These are phyloP conservation scores for Kandelia obovata DNA, from an alignment of 345 rosid genomes.

Conservation along the genomic window DNA sequence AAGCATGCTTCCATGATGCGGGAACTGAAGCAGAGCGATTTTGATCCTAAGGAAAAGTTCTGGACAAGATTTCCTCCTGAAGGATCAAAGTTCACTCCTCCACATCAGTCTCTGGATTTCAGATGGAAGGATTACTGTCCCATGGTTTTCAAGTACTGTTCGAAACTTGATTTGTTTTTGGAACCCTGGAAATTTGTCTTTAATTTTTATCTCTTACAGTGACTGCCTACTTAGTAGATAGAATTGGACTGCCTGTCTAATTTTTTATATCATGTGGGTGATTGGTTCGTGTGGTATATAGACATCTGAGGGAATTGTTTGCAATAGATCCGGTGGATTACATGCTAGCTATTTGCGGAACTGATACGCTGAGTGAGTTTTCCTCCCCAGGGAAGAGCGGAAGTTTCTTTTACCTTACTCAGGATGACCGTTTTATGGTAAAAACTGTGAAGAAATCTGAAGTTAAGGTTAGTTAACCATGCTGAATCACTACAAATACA, in stretches of 20 bases:
- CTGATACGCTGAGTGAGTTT: slow-evolving; percentile 63
- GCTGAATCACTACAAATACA: neutral
- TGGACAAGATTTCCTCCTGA: slow-evolving; percentile 78
- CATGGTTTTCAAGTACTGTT: slow-evolving; percentile 60
- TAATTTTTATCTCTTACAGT: too few relatives aligned
- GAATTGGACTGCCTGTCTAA: neutral
- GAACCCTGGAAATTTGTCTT: neutral
- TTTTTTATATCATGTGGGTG: slow-evolving; percentile 24
- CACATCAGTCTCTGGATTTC: slow-evolving; percentile 64
- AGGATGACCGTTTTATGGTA: slow-evolving; percentile 65
- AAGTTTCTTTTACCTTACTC: slow-evolving; percentile 63
- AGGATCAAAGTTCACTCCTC: slow-evolving; percentile 72
- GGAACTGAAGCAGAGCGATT: slow-evolving; percentile 56
- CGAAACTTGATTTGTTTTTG: neutral
- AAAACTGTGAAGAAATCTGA: slow-evolving; percentile 76
- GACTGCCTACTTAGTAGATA: too few relatives aligned
- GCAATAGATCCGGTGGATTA: slow-evolving; percentile 58
- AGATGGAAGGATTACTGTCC: slow-evolving; percentile 87
- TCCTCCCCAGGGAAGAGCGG: slow-evolving; percentile 82
- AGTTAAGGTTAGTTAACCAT: slow-evolving; percentile 47
- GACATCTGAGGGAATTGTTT: slow-evolving; percentile 66
- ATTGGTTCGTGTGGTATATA: slow-evolving; percentile 31
- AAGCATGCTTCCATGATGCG: slow-evolving; percentile 50
- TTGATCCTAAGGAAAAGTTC: slow-evolving; percentile 69
- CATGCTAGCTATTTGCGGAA: slow-evolving; percentile 72